A percentile compares a stretch with the other conserved stretches of the same genome.
These are phyloP conservation scores for Globisporangium abappressorium DNA, from an alignment of 352 stramenopile genomes.

Conservation along the genomic window DNA sequence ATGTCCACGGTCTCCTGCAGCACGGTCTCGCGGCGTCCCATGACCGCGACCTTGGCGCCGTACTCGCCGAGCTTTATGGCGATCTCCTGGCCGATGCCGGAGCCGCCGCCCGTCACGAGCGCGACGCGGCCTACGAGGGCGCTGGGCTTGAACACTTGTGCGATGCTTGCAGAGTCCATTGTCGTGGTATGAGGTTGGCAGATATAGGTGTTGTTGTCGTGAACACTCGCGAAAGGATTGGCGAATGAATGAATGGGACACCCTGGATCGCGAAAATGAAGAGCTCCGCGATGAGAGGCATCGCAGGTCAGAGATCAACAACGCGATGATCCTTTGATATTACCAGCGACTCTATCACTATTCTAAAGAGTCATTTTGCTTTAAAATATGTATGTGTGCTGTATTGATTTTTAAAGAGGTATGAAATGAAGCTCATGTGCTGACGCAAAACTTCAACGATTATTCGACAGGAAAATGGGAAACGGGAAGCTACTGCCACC, in stretches of 20 bases:
- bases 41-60: constrained; percentile 91
- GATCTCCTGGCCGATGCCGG: constrained; percentile 94
- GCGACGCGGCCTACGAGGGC: constrained; percentile 70
- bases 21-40: constrained; percentile 89
- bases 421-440: background rate
- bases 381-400: no score
- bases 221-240: background rate
- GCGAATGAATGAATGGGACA: background rate
- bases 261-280: background rate
- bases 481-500: background rate
- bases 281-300: background rate
- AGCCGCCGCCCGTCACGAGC: constrained; percentile 93
- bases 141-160: constrained; percentile 54
- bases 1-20: constrained; percentile 81
- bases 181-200: background rate
- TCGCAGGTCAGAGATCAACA: no score
- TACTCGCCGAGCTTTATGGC: constrained; percentile 89
- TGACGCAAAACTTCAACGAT: constrained; percentile 11
- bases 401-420: no score
- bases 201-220: background rate
- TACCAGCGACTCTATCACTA: no score
- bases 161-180: constrained; percentile 56
- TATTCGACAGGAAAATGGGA: constrained; percentile 1
- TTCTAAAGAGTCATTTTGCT: no score
- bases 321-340: no score